These are phyloP conservation scores for Mycena citricolor DNA, from an alignment of 1,284 basidiomycete species.

Conservation along the genomic window DNA sequence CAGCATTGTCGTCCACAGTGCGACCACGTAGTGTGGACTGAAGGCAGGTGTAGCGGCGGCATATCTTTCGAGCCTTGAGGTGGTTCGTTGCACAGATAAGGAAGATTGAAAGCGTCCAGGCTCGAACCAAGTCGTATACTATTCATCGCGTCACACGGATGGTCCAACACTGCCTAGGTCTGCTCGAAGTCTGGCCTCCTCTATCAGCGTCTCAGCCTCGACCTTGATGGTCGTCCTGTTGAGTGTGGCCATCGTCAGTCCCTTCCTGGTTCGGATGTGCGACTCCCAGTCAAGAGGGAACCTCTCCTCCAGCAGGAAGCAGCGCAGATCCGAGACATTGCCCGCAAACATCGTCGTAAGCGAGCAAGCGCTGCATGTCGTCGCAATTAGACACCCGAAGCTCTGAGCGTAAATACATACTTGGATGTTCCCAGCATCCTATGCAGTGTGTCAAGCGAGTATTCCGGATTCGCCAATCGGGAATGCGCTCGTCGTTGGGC, in stretches of 20 bases:
- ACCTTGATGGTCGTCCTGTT: conserved; percentile 56
- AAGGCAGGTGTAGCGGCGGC: too few species aligned
- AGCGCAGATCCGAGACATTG: conserved; percentile 50
- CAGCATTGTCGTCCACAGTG: too few species aligned
- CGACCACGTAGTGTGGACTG: too few species aligned
- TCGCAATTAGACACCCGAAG: conserved; percentile 1
- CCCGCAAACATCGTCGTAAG: conserved; percentile 67
- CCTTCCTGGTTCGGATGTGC: conserved; percentile 47
- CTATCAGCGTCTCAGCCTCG: conserved; percentile 41
- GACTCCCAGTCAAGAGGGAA: conserved; percentile 71
- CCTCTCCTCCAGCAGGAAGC: conserved; percentile 62
- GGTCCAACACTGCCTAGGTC: too few species aligned
- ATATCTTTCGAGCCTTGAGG: too few species aligned
- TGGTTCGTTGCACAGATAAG: too few species aligned
- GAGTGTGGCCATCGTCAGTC: conserved; percentile 60
- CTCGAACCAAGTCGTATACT: too few species aligned
- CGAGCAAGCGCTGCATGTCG: conserved; percentile 37
- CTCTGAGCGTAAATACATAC: conserved; percentile 40
- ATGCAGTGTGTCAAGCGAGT: conserved; percentile 48
- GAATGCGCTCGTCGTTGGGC: conserved; percentile 60
- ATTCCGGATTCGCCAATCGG: conserved; percentile 52
- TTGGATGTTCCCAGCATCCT: conserved; percentile 66
- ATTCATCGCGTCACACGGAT: too few species aligned
- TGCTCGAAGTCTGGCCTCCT: too few species aligned
- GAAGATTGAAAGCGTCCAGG: too few species aligned